Evolutionary conservation across 768 basidiomycete genomes (phyloP), one percentile per base, ranked within the genome.

Genomic region (Phlegmacium glaucopus): DNA sequence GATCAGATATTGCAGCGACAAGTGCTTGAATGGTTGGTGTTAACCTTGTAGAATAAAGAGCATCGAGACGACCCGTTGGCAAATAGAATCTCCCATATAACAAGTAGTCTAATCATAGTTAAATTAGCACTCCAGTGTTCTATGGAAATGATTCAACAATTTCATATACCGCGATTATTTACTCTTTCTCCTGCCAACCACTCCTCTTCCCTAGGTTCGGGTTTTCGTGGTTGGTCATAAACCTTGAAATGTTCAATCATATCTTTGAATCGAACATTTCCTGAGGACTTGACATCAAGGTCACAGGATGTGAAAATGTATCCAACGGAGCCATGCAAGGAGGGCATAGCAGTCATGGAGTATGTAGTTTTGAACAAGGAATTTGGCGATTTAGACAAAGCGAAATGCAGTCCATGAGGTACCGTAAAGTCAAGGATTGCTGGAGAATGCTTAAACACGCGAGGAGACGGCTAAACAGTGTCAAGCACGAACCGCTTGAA

Each of bases 291-390:
- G 48, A 90, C 74, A 55, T 86, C 75, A 42, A 96, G 71, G 50
- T 88, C 80, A 59, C 89, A 92, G 8, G 92, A 92, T 1, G 88
- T 90, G 63, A 94, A 95, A 48, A 96, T 89, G 61, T 96, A 97
- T 39, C 90, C 90, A 34, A 97, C 76, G 2, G 91, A 92, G 18
- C 95, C 95, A 54, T 92, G 90, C 53, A 97, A 74, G 7, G 91
- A 90, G 1, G 94, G 93, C 71, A 97, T 79, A 9, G 93, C 91
- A 48, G 90, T 93, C 77, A 96, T 88, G 6, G 90, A 84, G 65
- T 94, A 94, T 1, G 90, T 90, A 1, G 91, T 94, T 66, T 82
- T 89, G 70, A 96, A 95, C 38, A 90, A 66, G 0, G 84, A 72
- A 64, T 94, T 94, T 3, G 94, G 94, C 5, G 90, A 85, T 59